A percentile compares a stretch with the other conserved stretches of the same genome.
phyloP scores from a whole-genome alignment of 805 yeast species.

The Nakazawaea pomicola region DNA sequence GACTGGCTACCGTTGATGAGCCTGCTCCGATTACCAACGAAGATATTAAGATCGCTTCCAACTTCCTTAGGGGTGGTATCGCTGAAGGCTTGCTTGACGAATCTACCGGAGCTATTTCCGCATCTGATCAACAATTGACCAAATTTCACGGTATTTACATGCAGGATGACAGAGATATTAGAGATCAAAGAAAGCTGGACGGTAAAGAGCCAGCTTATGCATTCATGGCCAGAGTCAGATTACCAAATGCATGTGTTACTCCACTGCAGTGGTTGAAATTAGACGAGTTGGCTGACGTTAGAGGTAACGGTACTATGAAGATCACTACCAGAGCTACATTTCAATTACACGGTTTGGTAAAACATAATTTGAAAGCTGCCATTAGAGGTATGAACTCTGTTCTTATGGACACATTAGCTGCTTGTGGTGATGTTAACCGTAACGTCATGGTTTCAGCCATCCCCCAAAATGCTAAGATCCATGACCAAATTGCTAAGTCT shows the following conservation, averaged over 20 bases:
- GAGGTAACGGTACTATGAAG: slow-evolving; percentile 92
- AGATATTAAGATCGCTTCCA: slow-evolving; percentile 85
- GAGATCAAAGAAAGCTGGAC: slow-evolving; percentile 87
- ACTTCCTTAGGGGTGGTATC: slow-evolving; percentile 89
- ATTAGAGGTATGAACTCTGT: slow-evolving; percentile 90
- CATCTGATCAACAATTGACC: slow-evolving; percentile 89
- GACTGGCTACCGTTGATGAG: slow-evolving; percentile 79
- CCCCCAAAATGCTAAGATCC: slow-evolving; percentile 80
- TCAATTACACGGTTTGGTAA: slow-evolving; percentile 93
- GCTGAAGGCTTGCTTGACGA: slow-evolving; percentile 78
- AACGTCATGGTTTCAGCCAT: slow-evolving; percentile 91
- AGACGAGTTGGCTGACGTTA: slow-evolving; percentile 72
- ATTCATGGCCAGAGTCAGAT: slow-evolving; percentile 94
- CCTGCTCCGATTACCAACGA: slow-evolving; percentile 89
- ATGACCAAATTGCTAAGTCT: slow-evolving; percentile 60
- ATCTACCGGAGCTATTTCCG: slow-evolving; percentile 86
- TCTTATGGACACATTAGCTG: slow-evolving; percentile 91
- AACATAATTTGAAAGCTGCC: slow-evolving; percentile 82
- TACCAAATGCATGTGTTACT: slow-evolving; percentile 88
- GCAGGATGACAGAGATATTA: slow-evolving; percentile 97
- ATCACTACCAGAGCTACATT: slow-evolving; percentile 95
- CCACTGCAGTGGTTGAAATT: slow-evolving; percentile 86
- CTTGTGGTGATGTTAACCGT: slow-evolving; percentile 98
- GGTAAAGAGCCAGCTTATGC: slow-evolving; percentile 94
- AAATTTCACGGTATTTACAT: slow-evolving; percentile 97